Base-by-base conservation (phyloP, 805 yeast genomes). In the Clavispora vitiphila region DNA sequence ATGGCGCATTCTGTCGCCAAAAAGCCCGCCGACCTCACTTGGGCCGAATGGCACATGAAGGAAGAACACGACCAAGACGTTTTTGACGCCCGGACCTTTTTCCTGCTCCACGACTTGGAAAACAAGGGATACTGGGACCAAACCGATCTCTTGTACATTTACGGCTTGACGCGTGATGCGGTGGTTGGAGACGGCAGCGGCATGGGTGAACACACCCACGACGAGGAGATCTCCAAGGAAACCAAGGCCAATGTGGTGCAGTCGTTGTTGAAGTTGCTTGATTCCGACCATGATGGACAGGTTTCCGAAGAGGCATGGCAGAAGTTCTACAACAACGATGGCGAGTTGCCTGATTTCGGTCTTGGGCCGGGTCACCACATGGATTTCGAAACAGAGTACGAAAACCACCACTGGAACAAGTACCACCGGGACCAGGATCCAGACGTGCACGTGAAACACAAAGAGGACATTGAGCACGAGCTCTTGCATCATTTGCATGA, bases 301-400 rank as follows among this genome's bases (percentile, higher is more conserved):
- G 73, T 91, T 8, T 67, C 81, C 5, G 61, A 77, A 40, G 79
- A 80, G 8, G 96, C 88, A 57, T 91, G 89, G 81, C 53, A 78
- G 34, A 65, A 64, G 11, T 90, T 77, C 61, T 72, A 77, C 8
- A 60, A 61, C 2, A 64, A 61, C 10, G 95, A 95, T 8, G 83
- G 84, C 1, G 77, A 77, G 48, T 77, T 91, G 56, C 97, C 97
- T 1, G 97, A 91, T 61, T 80, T 90, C 60, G 95, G 96, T 8
- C 80, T 82, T 44, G 98, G 97, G 23, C 90, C 87, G 7, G 96
- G 96, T 21, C 96, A 90, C 57, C 96, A 90, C 65, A 83, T 89
- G 26, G 96, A 87, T 65, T 91, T 89, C 57, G 98, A 90, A 62
- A 76, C 79, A 51, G 97, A 90, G 60, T 91, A 90, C 59, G 97